Base-by-base conservation (phyloP, 2,329 filamentous ascomycete species). In the Xylariaceae sp. region DNA sequence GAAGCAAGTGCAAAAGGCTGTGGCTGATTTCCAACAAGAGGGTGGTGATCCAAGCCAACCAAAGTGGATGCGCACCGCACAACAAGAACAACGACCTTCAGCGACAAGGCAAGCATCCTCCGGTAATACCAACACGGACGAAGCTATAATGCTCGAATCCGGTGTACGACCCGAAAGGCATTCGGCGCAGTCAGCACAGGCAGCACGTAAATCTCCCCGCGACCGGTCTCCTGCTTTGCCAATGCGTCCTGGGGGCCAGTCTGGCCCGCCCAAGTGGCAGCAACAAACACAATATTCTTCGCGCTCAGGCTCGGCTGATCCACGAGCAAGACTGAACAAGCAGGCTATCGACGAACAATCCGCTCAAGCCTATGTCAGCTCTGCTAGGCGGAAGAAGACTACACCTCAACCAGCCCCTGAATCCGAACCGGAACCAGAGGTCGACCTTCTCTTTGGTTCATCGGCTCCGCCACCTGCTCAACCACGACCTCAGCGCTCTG, bases 1-100 rank as follows among this genome's bases (percentile, higher is more conserved):
- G 64, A 99, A 96, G 70, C 91, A 89, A 66, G 81, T 97, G 50
- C 90, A 95, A 62, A 90, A 94, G 68, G 92, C 90, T 5, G 88
- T 97, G 32, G 85, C 90, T 9, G 94, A 99, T 14, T 87, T 97
- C 51, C 81, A 86, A 57, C 76, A 81, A 55, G 78, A 79, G 39
- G 86, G 84, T n/a, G 75, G 76, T 22, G 90, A 96, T 62, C 77
- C 87, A 2, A 88, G 68, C 62, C 89, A 96, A 64, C 94, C 94
- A 0, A 94, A 89, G 64, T 99, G 94, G 94, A 96, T 99, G 92
- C 84, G 87, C 60, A 87, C 91, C 49, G 78, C 83, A 3, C 78
- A 81, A 39, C 70, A 73, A 46, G 69, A 74, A 48, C 73, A 76
- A 2, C 70, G 68, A 33, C 57, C 57, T 31, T 69, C 63, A 58